phyloP scores from a whole-genome alignment of 164 flowering plant genomes.

The Vitis cinerea region DNA sequence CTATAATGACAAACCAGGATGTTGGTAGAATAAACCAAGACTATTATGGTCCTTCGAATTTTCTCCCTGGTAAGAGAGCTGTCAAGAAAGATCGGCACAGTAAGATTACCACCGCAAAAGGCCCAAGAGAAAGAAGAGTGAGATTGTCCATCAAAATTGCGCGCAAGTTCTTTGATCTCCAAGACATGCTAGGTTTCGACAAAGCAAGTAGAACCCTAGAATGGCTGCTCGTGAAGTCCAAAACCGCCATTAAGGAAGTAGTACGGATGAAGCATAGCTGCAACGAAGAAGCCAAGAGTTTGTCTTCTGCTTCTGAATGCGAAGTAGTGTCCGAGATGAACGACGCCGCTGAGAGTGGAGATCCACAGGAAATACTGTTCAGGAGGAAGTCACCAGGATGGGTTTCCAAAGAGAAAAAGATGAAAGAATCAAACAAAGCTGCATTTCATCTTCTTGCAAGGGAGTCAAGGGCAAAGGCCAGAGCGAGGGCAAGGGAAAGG shows the following conservation, averaged over 20 bases:
- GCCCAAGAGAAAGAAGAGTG: conserved; percentile 49
- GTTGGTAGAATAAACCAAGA: not conserved
- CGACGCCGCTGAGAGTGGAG: conserved; percentile 2
- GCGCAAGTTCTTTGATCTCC: conserved; percentile 52
- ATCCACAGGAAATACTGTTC: not conserved
- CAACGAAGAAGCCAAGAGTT: not conserved
- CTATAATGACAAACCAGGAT: not conserved
- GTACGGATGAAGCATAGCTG: not conserved
- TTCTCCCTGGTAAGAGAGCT: not conserved
- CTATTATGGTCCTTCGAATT: not conserved
- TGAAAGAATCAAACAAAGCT: not conserved
- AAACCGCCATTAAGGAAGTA: conserved; percentile 34
- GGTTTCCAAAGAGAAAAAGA: conserved; percentile 5
- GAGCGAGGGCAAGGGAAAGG: conserved; percentile 52
- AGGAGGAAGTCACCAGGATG: not conserved
- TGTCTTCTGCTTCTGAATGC: conserved; percentile 5
- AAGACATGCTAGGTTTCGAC: conserved; percentile 52
- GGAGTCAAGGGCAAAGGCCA: conserved; percentile 43
- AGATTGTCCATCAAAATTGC: conserved; percentile 46
- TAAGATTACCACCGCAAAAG: conserved; percentile 48
- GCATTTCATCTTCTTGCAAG: conserved; percentile 10
- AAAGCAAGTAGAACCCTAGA: conserved; percentile 56
- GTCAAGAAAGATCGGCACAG: conserved; percentile 42
- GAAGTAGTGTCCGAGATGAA: not conserved
- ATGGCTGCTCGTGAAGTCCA: conserved; percentile 47